A percentile compares a stretch with the other conserved stretches of the same genome.
Evolutionary conservation across 2,329 filamentous ascomycete genomes (phyloP).

Genomic region (Lachnellula subtilissima): DNA sequence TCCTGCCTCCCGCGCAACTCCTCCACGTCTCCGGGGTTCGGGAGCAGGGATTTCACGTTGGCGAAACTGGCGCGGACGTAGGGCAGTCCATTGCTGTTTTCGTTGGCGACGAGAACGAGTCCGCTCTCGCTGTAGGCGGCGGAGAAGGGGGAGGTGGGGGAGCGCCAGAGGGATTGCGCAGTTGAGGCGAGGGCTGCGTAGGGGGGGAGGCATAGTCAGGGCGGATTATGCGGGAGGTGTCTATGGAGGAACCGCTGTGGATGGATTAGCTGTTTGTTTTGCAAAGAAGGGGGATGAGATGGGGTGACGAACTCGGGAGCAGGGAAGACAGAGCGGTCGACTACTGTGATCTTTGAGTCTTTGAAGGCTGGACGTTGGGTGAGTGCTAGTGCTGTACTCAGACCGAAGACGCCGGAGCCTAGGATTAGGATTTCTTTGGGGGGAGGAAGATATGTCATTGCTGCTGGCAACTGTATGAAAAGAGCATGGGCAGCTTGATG

Average conservation of each 20-base stretch:
- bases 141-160: background rate
- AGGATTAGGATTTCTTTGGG: constrained; percentile 59
- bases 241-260: constrained; percentile 49
- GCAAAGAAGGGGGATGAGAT: background rate
- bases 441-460: background rate
- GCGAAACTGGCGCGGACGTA: constrained; percentile 57
- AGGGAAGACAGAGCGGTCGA: constrained; percentile 56
- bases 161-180: constrained; percentile 66
- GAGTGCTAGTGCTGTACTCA: constrained; percentile 67
- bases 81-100: constrained; percentile 33
- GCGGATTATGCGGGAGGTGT: constrained; percentile 60
- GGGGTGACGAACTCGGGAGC: constrained; percentile 39
- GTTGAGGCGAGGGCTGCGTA: constrained; percentile 71
- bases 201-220: constrained; percentile 74
- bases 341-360: constrained; percentile 49
- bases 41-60: constrained; percentile 47
- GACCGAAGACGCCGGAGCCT: constrained; percentile 54
- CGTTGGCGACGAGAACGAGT: constrained; percentile 58
- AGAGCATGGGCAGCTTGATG: background rate
- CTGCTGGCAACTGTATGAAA: background rate
- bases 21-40: constrained; percentile 27
- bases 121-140: constrained; percentile 61
- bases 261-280: background rate
- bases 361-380: constrained; percentile 53
- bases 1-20: constrained; percentile 42